phyloP scores from a whole-genome alignment of 2,329 filamentous ascomycete genomes.

The Canariomyces notabilis region DNA sequence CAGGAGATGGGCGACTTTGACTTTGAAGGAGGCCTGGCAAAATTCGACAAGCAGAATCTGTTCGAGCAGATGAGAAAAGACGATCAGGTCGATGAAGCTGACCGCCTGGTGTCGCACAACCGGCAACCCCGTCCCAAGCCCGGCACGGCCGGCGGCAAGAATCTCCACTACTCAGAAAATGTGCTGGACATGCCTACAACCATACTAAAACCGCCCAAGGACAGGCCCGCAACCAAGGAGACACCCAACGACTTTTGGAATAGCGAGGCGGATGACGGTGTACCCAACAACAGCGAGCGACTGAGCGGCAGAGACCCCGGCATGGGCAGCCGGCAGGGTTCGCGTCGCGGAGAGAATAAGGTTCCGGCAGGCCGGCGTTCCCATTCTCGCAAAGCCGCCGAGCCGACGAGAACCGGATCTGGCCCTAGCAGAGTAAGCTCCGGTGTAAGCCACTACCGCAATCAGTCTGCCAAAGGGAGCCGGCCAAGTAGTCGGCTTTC shows the following conservation, averaged over 20 bases:
- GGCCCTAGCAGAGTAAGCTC: conserved; percentile 45
- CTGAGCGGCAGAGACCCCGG: conserved; percentile 47
- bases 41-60: conserved; percentile 88
- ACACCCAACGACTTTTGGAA: conserved; percentile 59
- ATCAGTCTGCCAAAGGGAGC: conserved; percentile 24
- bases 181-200: conserved; percentile 63
- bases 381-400: conserved; percentile 54
- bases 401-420: conserved; percentile 25
- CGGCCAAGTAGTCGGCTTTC: conserved; percentile 27
- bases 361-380: conserved; percentile 44
- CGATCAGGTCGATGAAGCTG: conserved; percentile 82
- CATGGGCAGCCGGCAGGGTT: conserved; percentile 47
- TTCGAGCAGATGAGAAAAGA: conserved; percentile 90
- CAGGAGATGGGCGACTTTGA: conserved; percentile 94
- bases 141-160: conserved; percentile 76
- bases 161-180: conserved; percentile 86
- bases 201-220: conserved; percentile 30
- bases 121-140: conserved; percentile 57
- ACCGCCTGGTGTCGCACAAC: conserved; percentile 88
- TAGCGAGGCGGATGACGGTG: conserved; percentile 64
- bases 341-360: conserved; percentile 50
- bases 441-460: conserved; percentile 32
- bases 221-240: conserved; percentile 27
- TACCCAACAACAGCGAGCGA: conserved; percentile 41
- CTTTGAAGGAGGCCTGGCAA: conserved; percentile 81